Evolutionary conservation across 2,329 filamentous ascomycete genomes (phyloP).

Genomic region (Colletotrichum falcatum): DNA sequence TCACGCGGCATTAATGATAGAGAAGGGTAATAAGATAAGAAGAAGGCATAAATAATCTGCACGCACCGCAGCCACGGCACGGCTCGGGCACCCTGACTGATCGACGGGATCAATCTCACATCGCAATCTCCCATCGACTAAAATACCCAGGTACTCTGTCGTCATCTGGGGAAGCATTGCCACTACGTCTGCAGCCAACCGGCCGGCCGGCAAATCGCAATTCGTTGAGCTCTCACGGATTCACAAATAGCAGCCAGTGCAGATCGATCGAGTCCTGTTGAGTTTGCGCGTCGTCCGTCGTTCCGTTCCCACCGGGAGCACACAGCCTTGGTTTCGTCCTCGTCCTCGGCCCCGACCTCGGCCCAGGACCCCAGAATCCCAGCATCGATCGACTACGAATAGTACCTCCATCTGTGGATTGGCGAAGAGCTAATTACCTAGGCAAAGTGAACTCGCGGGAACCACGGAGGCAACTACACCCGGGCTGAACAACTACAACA

Average conservation of each 20-base stretch:
- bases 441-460: not conserved
- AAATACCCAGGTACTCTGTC: too few relatives aligned
- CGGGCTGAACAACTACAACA: too few relatives aligned
- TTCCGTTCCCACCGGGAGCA: not conserved
- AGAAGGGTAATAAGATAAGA: not conserved
- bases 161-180: conserved; percentile 1
- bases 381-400: not conserved
- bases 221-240: not conserved
- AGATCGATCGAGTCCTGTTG: conserved; percentile 18
- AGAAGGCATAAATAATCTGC: not conserved
- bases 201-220: not conserved
- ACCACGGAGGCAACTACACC: not conserved
- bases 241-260: not conserved
- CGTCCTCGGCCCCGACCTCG: not conserved
- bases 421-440: not conserved
- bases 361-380: not conserved
- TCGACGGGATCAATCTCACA: not conserved
- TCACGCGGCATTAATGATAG: not conserved
- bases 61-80: not conserved
- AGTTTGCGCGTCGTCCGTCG: not conserved
- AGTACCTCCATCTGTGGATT: too few relatives aligned
- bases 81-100: not conserved
- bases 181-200: not conserved
- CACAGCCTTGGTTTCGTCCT: not conserved
- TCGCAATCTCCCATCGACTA: not conserved